Conservation (phyloP, 2,329 filamentous ascomycete genomes). For the Ceratocystis destructans region DNA sequence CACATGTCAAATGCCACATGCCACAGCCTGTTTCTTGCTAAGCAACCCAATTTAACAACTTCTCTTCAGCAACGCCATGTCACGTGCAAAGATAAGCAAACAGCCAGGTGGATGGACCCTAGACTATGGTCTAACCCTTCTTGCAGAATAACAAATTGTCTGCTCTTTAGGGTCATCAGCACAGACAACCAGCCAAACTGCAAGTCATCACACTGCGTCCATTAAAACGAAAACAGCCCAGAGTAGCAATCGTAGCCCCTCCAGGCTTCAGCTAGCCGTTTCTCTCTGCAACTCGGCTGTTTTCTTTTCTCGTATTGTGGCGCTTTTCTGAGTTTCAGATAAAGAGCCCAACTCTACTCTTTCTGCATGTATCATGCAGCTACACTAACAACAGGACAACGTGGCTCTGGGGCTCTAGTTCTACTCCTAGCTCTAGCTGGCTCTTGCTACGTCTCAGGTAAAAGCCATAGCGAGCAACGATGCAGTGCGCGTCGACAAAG, state of each 20-base stretch:
- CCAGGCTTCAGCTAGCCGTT: background rate
- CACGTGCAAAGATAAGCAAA: background rate
- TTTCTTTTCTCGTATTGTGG: slow-evolving; percentile 2
- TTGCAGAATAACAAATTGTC: background rate
- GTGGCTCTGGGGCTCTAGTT: too few relatives aligned
- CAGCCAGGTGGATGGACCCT: background rate
- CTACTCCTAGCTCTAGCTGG: too few relatives aligned
- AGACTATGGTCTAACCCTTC: background rate
- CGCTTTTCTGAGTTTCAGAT: background rate
- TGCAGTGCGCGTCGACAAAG: too few relatives aligned
- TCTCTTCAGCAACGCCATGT: background rate
- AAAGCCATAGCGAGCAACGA: too few relatives aligned
- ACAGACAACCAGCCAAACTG: too few relatives aligned
- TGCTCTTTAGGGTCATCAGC: too few relatives aligned
- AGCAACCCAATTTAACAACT: too few relatives aligned
- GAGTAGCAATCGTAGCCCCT: background rate
- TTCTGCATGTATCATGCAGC: background rate
- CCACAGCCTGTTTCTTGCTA: background rate
- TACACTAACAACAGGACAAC: background rate
- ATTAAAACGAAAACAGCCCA: background rate
- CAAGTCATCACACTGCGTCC: too few relatives aligned
- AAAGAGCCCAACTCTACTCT: background rate
- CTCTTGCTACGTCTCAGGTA: too few relatives aligned
- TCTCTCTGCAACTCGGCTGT: background rate
- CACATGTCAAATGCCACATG: background rate